Evolutionary conservation across 2,329 filamentous ascomycete genomes (phyloP).

Genomic region (Colletotrichum kahawae): DNA sequence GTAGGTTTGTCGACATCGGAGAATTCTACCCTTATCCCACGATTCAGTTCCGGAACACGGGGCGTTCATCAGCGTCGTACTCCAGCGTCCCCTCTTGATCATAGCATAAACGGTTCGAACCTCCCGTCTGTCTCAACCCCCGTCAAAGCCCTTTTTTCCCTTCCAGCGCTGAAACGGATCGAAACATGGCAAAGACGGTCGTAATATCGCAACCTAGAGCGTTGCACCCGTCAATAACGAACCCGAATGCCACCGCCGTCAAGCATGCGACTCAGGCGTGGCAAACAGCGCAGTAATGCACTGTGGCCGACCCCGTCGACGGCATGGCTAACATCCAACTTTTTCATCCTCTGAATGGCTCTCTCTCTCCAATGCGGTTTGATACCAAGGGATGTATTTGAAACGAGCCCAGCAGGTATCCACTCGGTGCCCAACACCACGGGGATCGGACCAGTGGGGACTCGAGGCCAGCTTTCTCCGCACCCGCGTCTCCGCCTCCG

Average conservation of each 20-base stretch:
- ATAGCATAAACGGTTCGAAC: neutral
- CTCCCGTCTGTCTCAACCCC: neutral
- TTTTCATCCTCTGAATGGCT: neutral
- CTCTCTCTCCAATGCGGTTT: neutral
- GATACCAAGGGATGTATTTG: neutral
- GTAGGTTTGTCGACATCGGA: neutral
- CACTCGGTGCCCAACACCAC: neutral
- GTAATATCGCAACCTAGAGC: neutral
- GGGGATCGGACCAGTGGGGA: neutral
- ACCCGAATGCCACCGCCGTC: neutral
- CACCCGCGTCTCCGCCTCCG: slow-evolving; percentile 14
- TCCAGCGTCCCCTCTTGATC: neutral
- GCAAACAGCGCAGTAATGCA: neutral
- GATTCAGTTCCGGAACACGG: neutral
- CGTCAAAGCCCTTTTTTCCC: neutral
- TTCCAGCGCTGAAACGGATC: neutral
- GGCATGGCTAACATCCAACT: neutral
- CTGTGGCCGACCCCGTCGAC: neutral
- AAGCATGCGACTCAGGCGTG: neutral
- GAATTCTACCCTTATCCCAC: neutral
- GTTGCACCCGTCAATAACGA: neutral
- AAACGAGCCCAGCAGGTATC: neutral
- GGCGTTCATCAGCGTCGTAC: neutral
- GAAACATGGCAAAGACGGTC: neutral
- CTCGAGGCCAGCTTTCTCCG: neutral